These are phyloP conservation scores for Knufia fluminis DNA, from an alignment of 2,329 filamentous ascomycete genomes.

Conservation along the genomic window DNA sequence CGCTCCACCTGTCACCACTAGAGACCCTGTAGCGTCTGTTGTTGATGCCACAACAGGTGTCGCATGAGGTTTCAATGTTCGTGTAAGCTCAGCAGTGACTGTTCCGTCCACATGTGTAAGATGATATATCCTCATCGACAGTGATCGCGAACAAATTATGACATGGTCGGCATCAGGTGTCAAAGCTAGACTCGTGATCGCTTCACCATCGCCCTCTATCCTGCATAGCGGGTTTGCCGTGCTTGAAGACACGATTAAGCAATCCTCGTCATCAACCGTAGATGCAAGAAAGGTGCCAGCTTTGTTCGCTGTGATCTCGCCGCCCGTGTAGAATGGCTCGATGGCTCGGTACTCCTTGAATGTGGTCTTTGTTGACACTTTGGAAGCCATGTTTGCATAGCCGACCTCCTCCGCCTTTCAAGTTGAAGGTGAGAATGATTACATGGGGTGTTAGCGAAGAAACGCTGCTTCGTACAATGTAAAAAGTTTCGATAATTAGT, in stretches of 20 bases:
- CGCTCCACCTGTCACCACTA: conserved; percentile 85
- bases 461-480: not conserved
- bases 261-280: conserved; percentile 77
- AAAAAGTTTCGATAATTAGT: not conserved
- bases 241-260: conserved; percentile 71
- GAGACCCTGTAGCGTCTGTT: conserved; percentile 75
- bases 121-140: conserved; percentile 86
- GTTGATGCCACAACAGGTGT: conserved; percentile 82
- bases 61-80: conserved; percentile 79
- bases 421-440: not conserved
- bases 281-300: conserved; percentile 76
- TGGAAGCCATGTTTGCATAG: conserved; percentile 39
- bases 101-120: conserved; percentile 50
- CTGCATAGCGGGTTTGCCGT: conserved; percentile 73
- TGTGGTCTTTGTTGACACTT: conserved; percentile 64
- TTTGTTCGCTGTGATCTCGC: conserved; percentile 72
- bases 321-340: conserved; percentile 88
- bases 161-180: conserved; percentile 83
- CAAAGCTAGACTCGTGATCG: conserved; percentile 47
- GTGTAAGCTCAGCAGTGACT: conserved; percentile 58
- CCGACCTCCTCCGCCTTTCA: conserved; percentile 3
- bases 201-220: conserved; percentile 72
- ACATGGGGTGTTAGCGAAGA: not conserved
- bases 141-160: conserved; percentile 84
- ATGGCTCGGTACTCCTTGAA: conserved; percentile 78